A percentile compares a stretch with the other conserved stretches of the same genome.
Conservation (phyloP, 495 filamentous ascomycete species). For the Talaromyces stipitatus region DNA sequence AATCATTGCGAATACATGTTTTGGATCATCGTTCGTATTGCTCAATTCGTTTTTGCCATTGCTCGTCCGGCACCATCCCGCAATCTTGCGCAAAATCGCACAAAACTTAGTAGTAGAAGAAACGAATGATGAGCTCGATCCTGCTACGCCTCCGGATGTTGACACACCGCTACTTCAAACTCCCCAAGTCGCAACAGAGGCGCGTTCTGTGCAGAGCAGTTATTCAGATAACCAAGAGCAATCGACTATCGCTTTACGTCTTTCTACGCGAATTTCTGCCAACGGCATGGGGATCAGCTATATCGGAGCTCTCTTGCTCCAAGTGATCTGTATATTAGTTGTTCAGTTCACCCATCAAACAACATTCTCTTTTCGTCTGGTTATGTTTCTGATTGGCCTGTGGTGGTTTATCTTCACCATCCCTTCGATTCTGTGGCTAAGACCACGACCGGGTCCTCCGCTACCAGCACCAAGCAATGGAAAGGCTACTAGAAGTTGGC, state of each 20-base stretch:
- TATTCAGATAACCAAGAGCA: constrained; percentile 1
- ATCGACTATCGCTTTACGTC: constrained; percentile 17
- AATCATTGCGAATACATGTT: constrained; percentile 83
- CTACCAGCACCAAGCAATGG: constrained; percentile 34
- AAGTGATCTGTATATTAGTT: constrained; percentile 67
- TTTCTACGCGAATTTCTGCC: constrained; percentile 81
- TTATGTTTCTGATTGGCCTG: constrained; percentile 77
- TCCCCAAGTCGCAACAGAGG: constrained; percentile 5
- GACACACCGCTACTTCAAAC: constrained; percentile 19
- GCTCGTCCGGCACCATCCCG: constrained; percentile 70
- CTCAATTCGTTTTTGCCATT: constrained; percentile 80
- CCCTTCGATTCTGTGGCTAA: constrained; percentile 83
- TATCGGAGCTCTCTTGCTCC: constrained; percentile 70
- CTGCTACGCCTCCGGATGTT: background rate
- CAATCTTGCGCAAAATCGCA: constrained; percentile 14
- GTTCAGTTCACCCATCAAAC: constrained; percentile 62
- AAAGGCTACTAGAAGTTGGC: constrained; percentile 38
- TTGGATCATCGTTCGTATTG: constrained; percentile 79
- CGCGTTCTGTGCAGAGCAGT: background rate
- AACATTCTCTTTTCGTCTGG: constrained; percentile 70
- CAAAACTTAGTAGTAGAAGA: background rate
- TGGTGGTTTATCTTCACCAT: constrained; percentile 96
- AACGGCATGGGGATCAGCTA: constrained; percentile 90
- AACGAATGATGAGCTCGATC: background rate
- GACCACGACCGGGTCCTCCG: constrained; percentile 82